phyloP scores from a whole-genome alignment of 306 rosid species.

The Fagus sylvatica region DNA sequence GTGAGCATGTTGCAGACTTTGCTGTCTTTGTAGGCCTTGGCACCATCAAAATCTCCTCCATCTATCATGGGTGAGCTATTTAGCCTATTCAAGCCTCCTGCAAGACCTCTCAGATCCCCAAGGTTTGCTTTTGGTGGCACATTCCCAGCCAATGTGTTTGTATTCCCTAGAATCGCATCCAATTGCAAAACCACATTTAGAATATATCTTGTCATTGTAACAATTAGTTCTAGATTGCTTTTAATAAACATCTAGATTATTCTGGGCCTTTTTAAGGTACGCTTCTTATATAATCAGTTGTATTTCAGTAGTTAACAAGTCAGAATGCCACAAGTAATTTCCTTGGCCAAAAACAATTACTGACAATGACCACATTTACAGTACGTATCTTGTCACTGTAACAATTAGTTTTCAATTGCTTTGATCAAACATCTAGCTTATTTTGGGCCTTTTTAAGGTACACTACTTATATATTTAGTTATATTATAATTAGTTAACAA shows the following conservation, averaged over 20 bases:
- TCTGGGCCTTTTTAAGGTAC: too few species aligned
- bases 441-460: too few species aligned
- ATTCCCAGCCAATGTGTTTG: conserved; percentile 97
- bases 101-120: conserved; percentile 93
- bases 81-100: conserved; percentile 78
- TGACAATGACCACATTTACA: conserved; percentile 15
- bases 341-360: too few species aligned
- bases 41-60: conserved; percentile 94
- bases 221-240: conserved; percentile 15
- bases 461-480: too few species aligned
- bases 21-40: conserved; percentile 99
- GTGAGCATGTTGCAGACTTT: conserved; percentile 98
- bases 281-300: too few species aligned
- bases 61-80: conserved; percentile 91
- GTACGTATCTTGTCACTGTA: conserved; percentile 17
- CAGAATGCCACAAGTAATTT: too few species aligned
- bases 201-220: conserved; percentile 21
- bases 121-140: conserved; percentile 99
- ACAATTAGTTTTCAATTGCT: conserved; percentile 16
- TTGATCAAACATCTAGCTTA: background rate
- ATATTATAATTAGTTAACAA: too few species aligned
- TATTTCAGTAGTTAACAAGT: too few species aligned
- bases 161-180: conserved; percentile 59
- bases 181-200: conserved; percentile 29
- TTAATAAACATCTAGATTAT: conserved; percentile 14